Evolutionary conservation across 495 filamentous ascomycete species (phyloP).

Genomic region (Lentithecium fluviatile): DNA sequence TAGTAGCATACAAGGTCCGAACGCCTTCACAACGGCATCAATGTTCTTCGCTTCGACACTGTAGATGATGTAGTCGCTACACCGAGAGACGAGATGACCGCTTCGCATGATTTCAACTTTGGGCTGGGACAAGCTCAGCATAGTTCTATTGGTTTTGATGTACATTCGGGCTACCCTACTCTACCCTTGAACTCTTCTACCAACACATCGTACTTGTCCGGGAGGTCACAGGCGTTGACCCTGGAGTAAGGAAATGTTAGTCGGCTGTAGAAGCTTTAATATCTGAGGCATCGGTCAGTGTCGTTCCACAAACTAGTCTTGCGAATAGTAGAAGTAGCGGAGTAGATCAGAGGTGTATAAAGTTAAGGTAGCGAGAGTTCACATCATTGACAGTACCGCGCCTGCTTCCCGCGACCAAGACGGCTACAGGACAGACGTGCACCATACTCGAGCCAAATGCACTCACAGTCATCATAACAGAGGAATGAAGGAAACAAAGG

Average conservation of each 20-base stretch:
- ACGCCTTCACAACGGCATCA: conserved; percentile 76
- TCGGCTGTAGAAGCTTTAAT: conserved; percentile 4
- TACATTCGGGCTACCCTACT: conserved; percentile 50
- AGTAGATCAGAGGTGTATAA: conserved; percentile 37
- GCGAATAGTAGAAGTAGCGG: not conserved
- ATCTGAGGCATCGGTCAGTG: conserved; percentile 24
- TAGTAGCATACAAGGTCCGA: conserved; percentile 79
- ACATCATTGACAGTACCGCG: conserved; percentile 76
- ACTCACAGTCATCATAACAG: conserved; percentile 92
- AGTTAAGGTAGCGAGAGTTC: conserved; percentile 90
- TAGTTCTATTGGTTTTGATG: conserved; percentile 32
- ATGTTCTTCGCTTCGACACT: conserved; percentile 92
- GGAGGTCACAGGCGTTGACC: conserved; percentile 89
- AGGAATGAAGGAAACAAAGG: conserved; percentile 27
- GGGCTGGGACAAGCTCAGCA: conserved; percentile 62
- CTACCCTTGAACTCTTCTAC: conserved; percentile 72
- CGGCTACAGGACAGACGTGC: conserved; percentile 45
- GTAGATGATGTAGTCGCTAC: conserved; percentile 97
- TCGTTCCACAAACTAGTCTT: conserved; percentile 3
- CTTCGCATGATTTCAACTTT: conserved; percentile 80
- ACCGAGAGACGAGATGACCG: conserved; percentile 90
- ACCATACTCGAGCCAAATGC: conserved; percentile 99
- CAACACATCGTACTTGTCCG: conserved; percentile 77
- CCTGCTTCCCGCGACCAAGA: conserved; percentile 52
- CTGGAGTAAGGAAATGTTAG: conserved; percentile 49